phyloP scores from a whole-genome alignment of 495 filamentous ascomycete genomes.

The Ramalina peruviana region DNA sequence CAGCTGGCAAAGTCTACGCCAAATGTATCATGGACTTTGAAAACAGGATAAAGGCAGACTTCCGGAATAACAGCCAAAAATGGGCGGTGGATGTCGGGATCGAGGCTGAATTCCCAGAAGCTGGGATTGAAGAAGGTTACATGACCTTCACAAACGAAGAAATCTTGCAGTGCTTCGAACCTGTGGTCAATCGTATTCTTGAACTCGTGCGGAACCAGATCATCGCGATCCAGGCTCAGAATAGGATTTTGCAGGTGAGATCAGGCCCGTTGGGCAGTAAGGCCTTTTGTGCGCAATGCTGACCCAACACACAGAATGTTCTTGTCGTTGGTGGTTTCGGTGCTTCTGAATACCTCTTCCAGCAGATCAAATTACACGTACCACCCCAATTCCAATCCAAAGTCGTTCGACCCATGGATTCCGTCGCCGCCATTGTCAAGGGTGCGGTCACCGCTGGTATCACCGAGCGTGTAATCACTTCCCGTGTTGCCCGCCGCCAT shows the following conservation, averaged over 20 bases:
- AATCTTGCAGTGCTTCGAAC: slow-evolving; percentile 70
- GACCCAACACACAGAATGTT: slow-evolving; percentile 40
- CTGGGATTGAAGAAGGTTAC: slow-evolving; percentile 66
- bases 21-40: slow-evolving; percentile 82
- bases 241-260: slow-evolving; percentile 53
- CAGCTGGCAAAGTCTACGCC: slow-evolving; percentile 64
- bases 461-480: slow-evolving; percentile 89
- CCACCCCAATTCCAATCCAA: slow-evolving; percentile 67
- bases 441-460: slow-evolving; percentile 83
- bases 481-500: slow-evolving; percentile 93
- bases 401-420: slow-evolving; percentile 75
- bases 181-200: slow-evolving; percentile 63
- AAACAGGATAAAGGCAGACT: slow-evolving; percentile 71
- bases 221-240: slow-evolving; percentile 68
- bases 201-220: slow-evolving; percentile 70
- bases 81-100: slow-evolving; percentile 76
- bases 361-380: slow-evolving; percentile 68
- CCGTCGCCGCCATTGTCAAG: slow-evolving; percentile 68
- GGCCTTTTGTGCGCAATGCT: slow-evolving; percentile 5
- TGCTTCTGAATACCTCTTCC: slow-evolving; percentile 72
- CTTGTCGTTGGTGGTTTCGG: slow-evolving; percentile 69
- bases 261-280: not conserved
- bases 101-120: slow-evolving; percentile 66
- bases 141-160: slow-evolving; percentile 79
- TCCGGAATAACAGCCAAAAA: slow-evolving; percentile 70